These are phyloP conservation scores for Metschnikowia kunwiensis DNA, from an alignment of 805 yeast genomes.

Conservation along the genomic window DNA sequence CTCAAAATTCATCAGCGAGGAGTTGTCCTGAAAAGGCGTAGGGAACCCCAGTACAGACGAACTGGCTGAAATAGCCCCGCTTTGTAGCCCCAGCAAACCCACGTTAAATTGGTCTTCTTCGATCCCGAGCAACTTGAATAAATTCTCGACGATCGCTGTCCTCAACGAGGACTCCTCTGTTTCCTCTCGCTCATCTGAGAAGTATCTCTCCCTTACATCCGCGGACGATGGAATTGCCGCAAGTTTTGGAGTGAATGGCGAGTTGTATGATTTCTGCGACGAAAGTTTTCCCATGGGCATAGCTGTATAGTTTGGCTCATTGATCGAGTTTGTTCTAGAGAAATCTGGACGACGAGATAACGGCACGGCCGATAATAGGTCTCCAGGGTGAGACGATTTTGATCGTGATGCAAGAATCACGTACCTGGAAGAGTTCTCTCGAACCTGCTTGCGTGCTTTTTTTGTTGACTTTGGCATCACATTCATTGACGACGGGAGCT, in stretches of 20 bases:
- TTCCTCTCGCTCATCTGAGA: constrained; percentile 60
- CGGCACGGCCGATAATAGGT: constrained; percentile 77
- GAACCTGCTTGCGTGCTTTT: constrained; percentile 10
- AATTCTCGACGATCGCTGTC: constrained; percentile 65
- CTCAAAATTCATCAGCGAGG: constrained; percentile 10
- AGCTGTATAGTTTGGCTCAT: not conserved
- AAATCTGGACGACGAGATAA: constrained; percentile 44
- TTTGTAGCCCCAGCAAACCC: constrained; percentile 2
- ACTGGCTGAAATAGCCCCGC: constrained; percentile 22
- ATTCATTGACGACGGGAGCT: constrained; percentile 10
- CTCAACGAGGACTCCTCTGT: constrained; percentile 65
- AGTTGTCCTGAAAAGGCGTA: constrained; percentile 19
- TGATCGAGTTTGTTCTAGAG: constrained; percentile 13
- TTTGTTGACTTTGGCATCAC: constrained; percentile 18
- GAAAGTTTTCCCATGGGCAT: not conserved
- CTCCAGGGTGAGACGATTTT: constrained; percentile 73
- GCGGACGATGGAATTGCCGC: constrained; percentile 2
- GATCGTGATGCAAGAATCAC: constrained; percentile 50
- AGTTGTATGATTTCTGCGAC: constrained; percentile 7
- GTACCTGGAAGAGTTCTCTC: constrained; percentile 31
- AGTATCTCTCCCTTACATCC: constrained; percentile 22
- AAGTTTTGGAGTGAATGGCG: constrained; percentile 2
- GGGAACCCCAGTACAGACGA: constrained; percentile 33
- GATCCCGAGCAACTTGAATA: constrained; percentile 68
- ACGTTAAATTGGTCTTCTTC: constrained; percentile 27